These are phyloP conservation scores for Schizophyllum amplum DNA, from an alignment of 1,284 basidiomycete species.

Conservation along the genomic window DNA sequence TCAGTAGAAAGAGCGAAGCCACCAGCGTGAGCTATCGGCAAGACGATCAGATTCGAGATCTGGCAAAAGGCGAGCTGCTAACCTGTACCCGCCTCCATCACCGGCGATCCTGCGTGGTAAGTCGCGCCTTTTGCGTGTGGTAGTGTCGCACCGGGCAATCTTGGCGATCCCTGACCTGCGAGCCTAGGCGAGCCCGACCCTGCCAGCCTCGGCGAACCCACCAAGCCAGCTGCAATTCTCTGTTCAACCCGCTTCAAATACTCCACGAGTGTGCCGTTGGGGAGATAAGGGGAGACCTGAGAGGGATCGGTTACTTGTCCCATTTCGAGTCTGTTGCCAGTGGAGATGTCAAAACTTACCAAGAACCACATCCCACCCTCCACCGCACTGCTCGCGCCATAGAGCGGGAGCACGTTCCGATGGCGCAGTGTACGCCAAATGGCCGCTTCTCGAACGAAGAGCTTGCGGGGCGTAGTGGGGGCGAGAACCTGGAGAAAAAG, in stretches of 20 bases:
- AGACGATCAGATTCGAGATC: not conserved
- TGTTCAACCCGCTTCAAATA: constrained; percentile 26
- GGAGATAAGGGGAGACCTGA: not conserved
- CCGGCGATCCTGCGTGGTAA: not conserved
- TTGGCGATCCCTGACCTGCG: not conserved
- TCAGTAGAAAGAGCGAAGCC: not conserved
- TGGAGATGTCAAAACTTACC: constrained; percentile 12
- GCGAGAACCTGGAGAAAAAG: constrained; percentile 25
- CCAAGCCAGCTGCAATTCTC: not conserved
- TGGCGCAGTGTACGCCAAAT: constrained; percentile 47
- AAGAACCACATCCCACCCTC: constrained; percentile 61
- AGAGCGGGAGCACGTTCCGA: constrained; percentile 44
- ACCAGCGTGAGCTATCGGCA: not conserved
- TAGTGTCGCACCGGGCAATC: not conserved
- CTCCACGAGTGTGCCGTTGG: constrained; percentile 15
- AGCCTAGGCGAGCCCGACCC: not conserved
- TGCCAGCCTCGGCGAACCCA: too few relatives aligned
- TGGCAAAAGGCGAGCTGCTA: too few relatives aligned
- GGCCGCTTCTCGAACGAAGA: constrained; percentile 43
- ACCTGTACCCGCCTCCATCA: not conserved
- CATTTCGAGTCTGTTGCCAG: not conserved
- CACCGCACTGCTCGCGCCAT: constrained; percentile 50
- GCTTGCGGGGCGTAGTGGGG: constrained; percentile 34
- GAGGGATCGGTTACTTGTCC: not conserved
- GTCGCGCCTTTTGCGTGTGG: not conserved